These are phyloP conservation scores for Moniliophthora roreri DNA, from an alignment of 1,284 basidiomycete species.

Conservation along the genomic window DNA sequence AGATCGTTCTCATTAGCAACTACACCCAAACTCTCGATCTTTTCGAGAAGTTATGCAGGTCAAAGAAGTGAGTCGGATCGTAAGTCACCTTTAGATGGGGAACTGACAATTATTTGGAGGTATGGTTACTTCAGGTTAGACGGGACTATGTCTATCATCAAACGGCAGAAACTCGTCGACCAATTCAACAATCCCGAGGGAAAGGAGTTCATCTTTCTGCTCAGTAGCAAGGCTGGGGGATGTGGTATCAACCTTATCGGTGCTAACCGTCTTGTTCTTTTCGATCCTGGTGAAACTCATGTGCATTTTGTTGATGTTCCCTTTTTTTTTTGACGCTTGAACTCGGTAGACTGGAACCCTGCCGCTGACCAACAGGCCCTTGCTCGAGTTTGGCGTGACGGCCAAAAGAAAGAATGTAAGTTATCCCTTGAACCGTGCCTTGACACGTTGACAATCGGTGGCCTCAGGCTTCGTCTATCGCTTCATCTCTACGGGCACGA, in stretches of 20 bases:
- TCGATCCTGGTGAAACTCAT: constrained; percentile 92
- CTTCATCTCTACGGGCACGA: constrained; percentile 96
- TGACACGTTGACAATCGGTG: not conserved
- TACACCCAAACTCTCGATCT: constrained; percentile 97
- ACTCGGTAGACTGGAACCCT: constrained; percentile 88
- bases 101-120: constrained; percentile 37
- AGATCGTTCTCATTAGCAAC: constrained; percentile 98
- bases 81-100: not conserved
- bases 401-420: constrained; percentile 98
- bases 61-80: constrained; percentile 66
- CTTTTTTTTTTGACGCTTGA: not conserved
- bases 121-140: constrained; percentile 94
- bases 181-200: constrained; percentile 96
- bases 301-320: too few species aligned
- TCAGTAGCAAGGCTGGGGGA: constrained; percentile 96
- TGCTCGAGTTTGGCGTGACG: constrained; percentile 98
- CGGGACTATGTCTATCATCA: constrained; percentile 91
- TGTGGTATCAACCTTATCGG: constrained; percentile 99
- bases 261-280: constrained; percentile 93
- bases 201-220: constrained; percentile 93
- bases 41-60: constrained; percentile 85
- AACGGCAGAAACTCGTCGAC: constrained; percentile 97
- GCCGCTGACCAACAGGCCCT: constrained; percentile 98
- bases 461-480: constrained; percentile 91
- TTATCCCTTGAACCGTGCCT: not conserved